Evolutionary conservation across 2,329 filamentous ascomycete genomes (phyloP).

Genomic region (Aspergillus sp.): DNA sequence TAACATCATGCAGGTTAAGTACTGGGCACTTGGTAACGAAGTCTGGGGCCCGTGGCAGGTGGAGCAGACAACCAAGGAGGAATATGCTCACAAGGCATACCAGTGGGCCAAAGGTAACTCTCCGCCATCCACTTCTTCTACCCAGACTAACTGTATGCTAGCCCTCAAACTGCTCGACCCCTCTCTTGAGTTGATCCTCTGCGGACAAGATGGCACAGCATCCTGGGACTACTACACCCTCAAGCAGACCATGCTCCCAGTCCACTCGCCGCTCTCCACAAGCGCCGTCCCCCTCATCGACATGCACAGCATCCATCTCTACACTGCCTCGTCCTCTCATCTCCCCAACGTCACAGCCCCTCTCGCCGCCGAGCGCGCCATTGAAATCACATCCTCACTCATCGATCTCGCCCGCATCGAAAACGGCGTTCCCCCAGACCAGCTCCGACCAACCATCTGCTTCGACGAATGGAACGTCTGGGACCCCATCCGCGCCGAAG

Average conservation of each 20-base stretch:
- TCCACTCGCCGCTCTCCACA: constrained; percentile 47
- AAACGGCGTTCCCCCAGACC: constrained; percentile 58
- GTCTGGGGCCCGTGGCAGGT: constrained; percentile 66
- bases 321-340: constrained; percentile 66
- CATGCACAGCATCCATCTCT: constrained; percentile 82
- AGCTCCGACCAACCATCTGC: constrained; percentile 72
- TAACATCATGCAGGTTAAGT: constrained; percentile 61
- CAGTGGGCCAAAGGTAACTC: constrained; percentile 61
- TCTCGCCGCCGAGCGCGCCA: constrained; percentile 71
- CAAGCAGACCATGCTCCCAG: constrained; percentile 66
- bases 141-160: constrained; percentile 18
- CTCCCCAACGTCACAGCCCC: constrained; percentile 66
- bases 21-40: constrained; percentile 84
- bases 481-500: constrained; percentile 73
- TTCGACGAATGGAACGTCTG: constrained; percentile 89
- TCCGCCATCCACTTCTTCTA: not conserved
- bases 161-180: constrained; percentile 61
- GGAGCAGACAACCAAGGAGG: constrained; percentile 63
- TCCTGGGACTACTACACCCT: constrained; percentile 76
- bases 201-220: constrained; percentile 70
- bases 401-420: constrained; percentile 77
- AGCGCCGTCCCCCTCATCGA: constrained; percentile 61
- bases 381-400: constrained; percentile 69
- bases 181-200: constrained; percentile 70
- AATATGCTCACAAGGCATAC: constrained; percentile 62